These are phyloP conservation scores for Stephania yunnanensis DNA, from an alignment of 164 flowering plant species.

Conservation along the genomic window DNA sequence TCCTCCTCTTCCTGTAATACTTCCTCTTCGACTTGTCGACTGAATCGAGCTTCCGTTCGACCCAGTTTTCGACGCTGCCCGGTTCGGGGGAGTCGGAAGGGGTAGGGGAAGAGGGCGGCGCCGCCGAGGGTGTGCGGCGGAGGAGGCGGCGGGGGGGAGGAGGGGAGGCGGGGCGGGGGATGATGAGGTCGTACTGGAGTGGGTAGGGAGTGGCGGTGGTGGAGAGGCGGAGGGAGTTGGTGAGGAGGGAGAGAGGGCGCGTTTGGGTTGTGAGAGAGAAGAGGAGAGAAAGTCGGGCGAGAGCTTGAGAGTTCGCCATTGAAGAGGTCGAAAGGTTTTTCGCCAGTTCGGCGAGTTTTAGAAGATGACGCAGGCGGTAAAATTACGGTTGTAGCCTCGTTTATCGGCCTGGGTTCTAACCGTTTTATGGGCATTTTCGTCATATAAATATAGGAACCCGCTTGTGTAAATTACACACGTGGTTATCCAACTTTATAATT, in stretches of 20 bases:
- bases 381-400: too few relatives aligned
- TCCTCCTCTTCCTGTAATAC: slow-evolving; percentile 71
- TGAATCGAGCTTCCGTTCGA: too few relatives aligned
- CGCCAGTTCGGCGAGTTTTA: too few relatives aligned
- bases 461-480: too few relatives aligned
- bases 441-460: too few relatives aligned
- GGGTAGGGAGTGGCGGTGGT: slow-evolving; percentile 67
- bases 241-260: slow-evolving; percentile 5
- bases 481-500: too few relatives aligned
- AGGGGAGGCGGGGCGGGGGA: slow-evolving; percentile 48
- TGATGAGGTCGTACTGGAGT: slow-evolving; percentile 82
- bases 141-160: slow-evolving; percentile 13
- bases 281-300: slow-evolving; percentile 19
- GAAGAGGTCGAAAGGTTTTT: too few relatives aligned
- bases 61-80: neutral
- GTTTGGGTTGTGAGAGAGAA: slow-evolving; percentile 18
- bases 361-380: too few relatives aligned
- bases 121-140: neutral
- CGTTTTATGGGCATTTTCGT: too few relatives aligned
- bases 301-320: slow-evolving; percentile 33
- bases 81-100: neutral
- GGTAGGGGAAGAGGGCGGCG: neutral
- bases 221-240: slow-evolving; percentile 22
- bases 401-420: too few relatives aligned
- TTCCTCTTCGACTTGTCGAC: slow-evolving; percentile 80